Evolutionary conservation across 2,329 filamentous ascomycete species (phyloP).

Genomic region (Fusarium marasasianum): DNA sequence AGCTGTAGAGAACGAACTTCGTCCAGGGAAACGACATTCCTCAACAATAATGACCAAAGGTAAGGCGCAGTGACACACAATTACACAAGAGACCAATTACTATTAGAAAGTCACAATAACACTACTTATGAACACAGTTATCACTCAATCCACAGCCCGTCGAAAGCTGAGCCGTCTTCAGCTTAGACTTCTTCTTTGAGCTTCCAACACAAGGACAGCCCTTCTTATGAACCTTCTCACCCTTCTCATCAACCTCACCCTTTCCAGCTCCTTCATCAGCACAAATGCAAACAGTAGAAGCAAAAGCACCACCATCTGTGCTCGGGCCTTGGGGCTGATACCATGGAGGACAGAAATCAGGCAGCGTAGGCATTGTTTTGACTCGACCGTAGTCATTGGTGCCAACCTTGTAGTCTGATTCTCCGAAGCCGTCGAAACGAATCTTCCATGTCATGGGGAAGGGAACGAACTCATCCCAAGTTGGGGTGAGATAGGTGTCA

Average conservation of each 20-base stretch:
- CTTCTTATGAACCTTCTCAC: neutral
- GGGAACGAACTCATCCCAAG: conserved; percentile 5
- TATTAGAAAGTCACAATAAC: rapidly evolving
- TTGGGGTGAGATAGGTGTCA: neutral
- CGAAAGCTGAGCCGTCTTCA: neutral
- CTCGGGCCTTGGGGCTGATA: neutral
- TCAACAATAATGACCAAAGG: rapidly evolving
- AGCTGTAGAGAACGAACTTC: neutral
- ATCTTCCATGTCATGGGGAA: conserved; percentile 14
- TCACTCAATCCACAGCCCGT: neutral
- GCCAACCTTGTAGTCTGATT: neutral
- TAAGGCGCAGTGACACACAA: rapidly evolving
- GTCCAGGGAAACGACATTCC: no score
- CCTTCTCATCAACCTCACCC: neutral
- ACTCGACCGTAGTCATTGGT: neutral
- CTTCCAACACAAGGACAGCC: neutral
- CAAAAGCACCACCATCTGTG: neutral
- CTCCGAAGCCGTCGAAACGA: neutral
- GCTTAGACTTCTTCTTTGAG: neutral
- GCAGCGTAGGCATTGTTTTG: neutral
- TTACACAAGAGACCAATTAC: rapidly evolving
- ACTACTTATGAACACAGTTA: neutral
- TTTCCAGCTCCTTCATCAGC: neutral
- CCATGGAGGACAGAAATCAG: neutral
- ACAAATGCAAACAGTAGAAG: neutral